phyloP scores from a whole-genome alignment of 257 asterid species.

The Solanum etuberosum region DNA sequence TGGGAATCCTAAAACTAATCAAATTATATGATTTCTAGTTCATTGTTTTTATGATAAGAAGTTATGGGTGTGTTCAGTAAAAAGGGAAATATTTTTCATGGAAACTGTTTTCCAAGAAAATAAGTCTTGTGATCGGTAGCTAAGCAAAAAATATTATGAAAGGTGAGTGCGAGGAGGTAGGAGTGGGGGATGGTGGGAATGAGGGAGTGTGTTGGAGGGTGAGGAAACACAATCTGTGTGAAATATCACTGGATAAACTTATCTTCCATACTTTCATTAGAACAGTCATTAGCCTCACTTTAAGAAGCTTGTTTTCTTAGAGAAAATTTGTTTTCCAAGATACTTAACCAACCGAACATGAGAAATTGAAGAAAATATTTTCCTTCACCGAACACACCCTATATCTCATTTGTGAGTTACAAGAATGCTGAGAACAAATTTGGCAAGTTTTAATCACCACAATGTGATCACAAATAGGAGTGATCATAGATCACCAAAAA shows the following conservation, averaged over 20 bases:
- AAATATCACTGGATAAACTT: too few species aligned
- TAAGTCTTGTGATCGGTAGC: neutral
- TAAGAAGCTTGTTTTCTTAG: neutral
- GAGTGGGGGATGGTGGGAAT: too few species aligned
- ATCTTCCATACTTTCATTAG: neutral
- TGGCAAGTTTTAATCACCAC: neutral
- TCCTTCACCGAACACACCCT: neutral
- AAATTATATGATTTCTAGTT: neutral
- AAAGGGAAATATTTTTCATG: too few species aligned
- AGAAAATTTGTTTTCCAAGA: neutral
- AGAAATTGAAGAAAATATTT: neutral
- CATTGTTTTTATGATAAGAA: neutral
- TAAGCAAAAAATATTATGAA: neutral
- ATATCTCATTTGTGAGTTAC: neutral
- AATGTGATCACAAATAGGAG: neutral
- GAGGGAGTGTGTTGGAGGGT: neutral
- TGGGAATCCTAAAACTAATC: neutral
- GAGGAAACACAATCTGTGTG: neutral
- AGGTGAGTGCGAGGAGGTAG: neutral
- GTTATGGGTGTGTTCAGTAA: too few species aligned
- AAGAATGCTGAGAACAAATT: neutral
- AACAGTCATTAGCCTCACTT: neutral
- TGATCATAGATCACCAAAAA: neutral
- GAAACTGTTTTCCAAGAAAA: too few species aligned
- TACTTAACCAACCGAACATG: neutral